Conservation (phyloP, 805 yeast species). For the Candida peoriensis region DNA sequence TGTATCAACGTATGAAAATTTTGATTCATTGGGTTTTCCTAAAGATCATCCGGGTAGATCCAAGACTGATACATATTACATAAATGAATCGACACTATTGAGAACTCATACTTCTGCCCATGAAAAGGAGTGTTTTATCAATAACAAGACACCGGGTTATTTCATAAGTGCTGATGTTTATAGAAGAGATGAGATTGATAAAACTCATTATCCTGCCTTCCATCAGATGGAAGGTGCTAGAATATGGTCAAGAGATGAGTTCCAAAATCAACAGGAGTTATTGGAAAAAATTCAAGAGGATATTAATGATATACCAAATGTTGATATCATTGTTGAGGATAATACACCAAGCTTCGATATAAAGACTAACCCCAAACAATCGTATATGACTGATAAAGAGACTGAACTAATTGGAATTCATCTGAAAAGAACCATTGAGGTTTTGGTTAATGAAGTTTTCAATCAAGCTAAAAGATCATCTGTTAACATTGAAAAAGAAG, state of each 20-base stretch:
- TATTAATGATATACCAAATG: slow-evolving; percentile 57
- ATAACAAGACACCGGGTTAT: slow-evolving; percentile 72
- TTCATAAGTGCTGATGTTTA: slow-evolving; percentile 94
- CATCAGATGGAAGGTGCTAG: slow-evolving; percentile 98
- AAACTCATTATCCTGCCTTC: slow-evolving; percentile 95
- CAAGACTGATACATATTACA: slow-evolving; percentile 86
- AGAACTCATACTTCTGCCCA: slow-evolving; percentile 98
- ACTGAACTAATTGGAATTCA: slow-evolving; percentile 68
- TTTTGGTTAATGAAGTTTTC: slow-evolving; percentile 78
- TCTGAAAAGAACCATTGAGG: slow-evolving; percentile 80
- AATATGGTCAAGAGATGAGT: slow-evolving; percentile 60
- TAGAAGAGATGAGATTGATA: slow-evolving; percentile 90
- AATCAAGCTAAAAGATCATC: slow-evolving; percentile 63
- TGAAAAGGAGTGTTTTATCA: slow-evolving; percentile 77
- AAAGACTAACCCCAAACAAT: slow-evolving; percentile 73
- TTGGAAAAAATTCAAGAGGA: slow-evolving; percentile 48
- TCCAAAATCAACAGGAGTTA: slow-evolving; percentile 25
- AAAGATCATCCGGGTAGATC: slow-evolving; percentile 90
- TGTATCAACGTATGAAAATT: slow-evolving; percentile 78
- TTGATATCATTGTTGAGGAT: slow-evolving; percentile 75
- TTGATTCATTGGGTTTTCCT: slow-evolving; percentile 90
- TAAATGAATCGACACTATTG: slow-evolving; percentile 65
- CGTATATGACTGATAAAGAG: slow-evolving; percentile 64
- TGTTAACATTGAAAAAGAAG: slow-evolving; percentile 47
- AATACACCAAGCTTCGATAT: slow-evolving; percentile 49